phyloP scores from a whole-genome alignment of 371 early-diverging fungal genomes.

The Dichotomocladium elegans region DNA sequence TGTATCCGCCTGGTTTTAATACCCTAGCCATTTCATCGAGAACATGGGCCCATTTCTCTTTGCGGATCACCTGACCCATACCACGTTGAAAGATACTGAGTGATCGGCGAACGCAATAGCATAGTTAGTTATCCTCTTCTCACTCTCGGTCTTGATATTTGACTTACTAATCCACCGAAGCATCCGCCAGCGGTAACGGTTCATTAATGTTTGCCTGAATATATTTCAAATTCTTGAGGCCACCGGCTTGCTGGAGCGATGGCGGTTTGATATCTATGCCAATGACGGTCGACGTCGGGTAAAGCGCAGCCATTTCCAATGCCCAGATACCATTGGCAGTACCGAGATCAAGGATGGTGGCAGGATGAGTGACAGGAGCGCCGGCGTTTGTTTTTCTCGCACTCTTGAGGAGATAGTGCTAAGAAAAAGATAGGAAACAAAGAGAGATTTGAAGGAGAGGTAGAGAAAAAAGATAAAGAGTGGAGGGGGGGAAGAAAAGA shows the following conservation, averaged over 20 bases:
- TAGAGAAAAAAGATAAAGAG: neutral
- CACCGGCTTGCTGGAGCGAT: constrained; percentile 15
- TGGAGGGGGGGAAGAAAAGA: neutral
- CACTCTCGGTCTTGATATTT: neutral
- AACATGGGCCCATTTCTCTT: constrained; percentile 34
- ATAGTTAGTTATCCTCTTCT: neutral
- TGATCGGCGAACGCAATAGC: too few relatives aligned
- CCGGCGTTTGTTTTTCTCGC: constrained; percentile 36
- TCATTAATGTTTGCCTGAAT: constrained; percentile 33
- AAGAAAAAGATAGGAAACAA: neutral
- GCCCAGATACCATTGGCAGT: constrained; percentile 54
- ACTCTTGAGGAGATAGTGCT: constrained; percentile 48
- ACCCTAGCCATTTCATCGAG: constrained; percentile 35
- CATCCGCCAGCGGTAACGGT: constrained; percentile 30
- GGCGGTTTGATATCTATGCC: constrained; percentile 52
- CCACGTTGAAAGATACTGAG: constrained; percentile 42
- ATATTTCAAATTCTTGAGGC: constrained; percentile 34
- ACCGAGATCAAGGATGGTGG: constrained; percentile 48
- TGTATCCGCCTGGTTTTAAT: constrained; percentile 38
- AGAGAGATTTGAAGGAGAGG: neutral
- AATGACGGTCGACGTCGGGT: constrained; percentile 37
- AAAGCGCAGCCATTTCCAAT: constrained; percentile 25
- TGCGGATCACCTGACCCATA: constrained; percentile 32
- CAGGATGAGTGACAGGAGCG: constrained; percentile 18
- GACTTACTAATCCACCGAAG: constrained; percentile 42